Evolutionary conservation across 768 basidiomycete genomes (phyloP).

Genomic region (Lentinus tigrinus): DNA sequence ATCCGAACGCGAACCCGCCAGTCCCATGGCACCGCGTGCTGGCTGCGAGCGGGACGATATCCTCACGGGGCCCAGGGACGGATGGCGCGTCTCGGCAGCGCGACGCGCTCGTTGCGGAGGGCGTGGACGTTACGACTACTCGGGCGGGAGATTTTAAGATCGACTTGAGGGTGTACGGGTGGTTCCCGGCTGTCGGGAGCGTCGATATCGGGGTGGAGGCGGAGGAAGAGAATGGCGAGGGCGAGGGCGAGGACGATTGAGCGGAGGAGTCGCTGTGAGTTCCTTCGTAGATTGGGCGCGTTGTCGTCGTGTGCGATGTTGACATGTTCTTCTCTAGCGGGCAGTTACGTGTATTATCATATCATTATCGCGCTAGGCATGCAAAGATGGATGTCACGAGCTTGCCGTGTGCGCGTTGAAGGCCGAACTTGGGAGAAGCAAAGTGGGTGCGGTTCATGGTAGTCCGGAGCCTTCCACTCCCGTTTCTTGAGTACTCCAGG

Average conservation of each 20-base stretch:
- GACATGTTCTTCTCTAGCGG: no score
- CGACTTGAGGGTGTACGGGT: constrained; percentile 56
- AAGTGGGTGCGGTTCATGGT: no score
- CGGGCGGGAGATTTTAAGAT: constrained; percentile 59
- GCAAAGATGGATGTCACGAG: no score
- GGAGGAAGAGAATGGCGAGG: background rate
- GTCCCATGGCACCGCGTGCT: constrained; percentile 85
- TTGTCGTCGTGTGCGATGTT: no score
- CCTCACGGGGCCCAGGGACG: constrained; percentile 83
- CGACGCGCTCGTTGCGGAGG: constrained; percentile 76
- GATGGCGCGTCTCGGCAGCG: constrained; percentile 74
- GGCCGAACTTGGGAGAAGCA: no score
- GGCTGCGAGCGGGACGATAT: constrained; percentile 66
- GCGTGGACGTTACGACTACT: constrained; percentile 67
- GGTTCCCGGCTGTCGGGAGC: constrained; percentile 53
- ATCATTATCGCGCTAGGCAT: no score
- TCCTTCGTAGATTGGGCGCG: no score
- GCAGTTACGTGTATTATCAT: no score
- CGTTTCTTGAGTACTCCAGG: no score
- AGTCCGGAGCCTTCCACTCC: no score
- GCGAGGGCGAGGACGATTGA: background rate
- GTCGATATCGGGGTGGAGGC: constrained; percentile 15
- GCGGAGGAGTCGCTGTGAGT: background rate
- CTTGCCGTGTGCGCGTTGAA: no score
- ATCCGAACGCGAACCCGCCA: constrained; percentile 55